Conservation (phyloP, 1,139 yeast species). For the Kluyveromyces sp. region DNA sequence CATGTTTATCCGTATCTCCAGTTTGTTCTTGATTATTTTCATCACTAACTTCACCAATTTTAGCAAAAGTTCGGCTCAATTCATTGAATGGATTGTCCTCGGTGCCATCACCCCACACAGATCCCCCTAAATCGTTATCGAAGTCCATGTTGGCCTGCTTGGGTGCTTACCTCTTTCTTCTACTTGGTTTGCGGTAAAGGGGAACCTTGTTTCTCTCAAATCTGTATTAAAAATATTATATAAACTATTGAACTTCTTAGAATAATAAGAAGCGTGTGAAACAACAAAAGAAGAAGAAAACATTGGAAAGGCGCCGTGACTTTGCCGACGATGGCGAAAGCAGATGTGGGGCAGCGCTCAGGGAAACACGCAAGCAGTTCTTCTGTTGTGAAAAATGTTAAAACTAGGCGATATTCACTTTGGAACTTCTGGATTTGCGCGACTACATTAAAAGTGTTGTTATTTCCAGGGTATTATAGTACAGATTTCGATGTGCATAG, state of each 20-base stretch:
- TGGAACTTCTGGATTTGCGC: conserved; percentile 61
- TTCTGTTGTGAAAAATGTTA: conserved; percentile 6
- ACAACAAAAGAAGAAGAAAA: conserved; percentile 1
- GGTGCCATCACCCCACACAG: conserved; percentile 27
- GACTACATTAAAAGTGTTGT: conserved; percentile 45
- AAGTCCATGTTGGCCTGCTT: conserved; percentile 12
- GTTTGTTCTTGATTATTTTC: conserved; percentile 8
- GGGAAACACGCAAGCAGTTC: background rate
- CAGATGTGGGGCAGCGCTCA: background rate
- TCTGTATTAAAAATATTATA: background rate
- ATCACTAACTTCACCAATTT: conserved; percentile 9
- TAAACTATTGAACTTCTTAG: background rate
- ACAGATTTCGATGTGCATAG: conserved; percentile 97
- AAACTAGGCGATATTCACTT: conserved; percentile 38
- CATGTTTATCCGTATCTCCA: conserved; percentile 7
- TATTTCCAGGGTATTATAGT: conserved; percentile 29
- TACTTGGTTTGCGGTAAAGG: background rate
- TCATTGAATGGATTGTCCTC: conserved; percentile 13
- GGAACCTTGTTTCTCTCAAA: background rate
- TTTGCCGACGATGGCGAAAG: background rate
- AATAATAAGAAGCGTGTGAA: background rate
- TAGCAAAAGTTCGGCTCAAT: conserved; percentile 17
- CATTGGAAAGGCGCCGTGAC: background rate
- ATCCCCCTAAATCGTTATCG: conserved; percentile 22
- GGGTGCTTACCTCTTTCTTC: background rate